Evolutionary conservation across 208 protist species (phyloP).

Genomic region (Trypanosoma melophagium): DNA sequence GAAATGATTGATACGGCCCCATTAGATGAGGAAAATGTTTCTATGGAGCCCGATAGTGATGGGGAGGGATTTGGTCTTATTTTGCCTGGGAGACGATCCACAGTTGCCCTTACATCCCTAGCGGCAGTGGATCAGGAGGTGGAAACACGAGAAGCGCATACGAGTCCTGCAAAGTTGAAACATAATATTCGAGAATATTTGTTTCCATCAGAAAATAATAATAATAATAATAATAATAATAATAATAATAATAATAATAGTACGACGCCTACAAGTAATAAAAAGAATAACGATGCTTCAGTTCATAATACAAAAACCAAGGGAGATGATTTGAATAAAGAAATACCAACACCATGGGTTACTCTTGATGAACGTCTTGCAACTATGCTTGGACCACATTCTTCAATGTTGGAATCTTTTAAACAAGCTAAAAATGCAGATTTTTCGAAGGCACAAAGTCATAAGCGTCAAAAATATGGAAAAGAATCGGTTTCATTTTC

Average conservation of each 20-base stretch:
- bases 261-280: neutral
- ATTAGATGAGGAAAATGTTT: constrained; percentile 57
- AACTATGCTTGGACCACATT: constrained; percentile 46
- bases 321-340: neutral
- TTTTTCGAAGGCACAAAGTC: neutral
- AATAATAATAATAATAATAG: too few species aligned
- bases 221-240: neutral
- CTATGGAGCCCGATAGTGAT: constrained; percentile 77
- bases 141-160: neutral
- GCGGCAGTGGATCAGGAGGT: too few species aligned
- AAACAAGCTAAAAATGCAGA: constrained; percentile 5
- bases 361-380: constrained; percentile 42
- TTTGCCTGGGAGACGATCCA: constrained; percentile 28
- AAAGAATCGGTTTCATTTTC: constrained; percentile 29
- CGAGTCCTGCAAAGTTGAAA: constrained; percentile 26
- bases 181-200: constrained; percentile 75
- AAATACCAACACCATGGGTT: constrained; percentile 43
- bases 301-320: neutral
- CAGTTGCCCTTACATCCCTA: neutral
- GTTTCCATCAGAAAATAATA: neutral
- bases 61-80: constrained; percentile 83
- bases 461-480: constrained; percentile 18
- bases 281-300: neutral
- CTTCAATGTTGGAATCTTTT: constrained; percentile 44
- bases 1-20: constrained; percentile 58